A percentile compares a stretch with the other conserved stretches of the same genome.
Conservation (phyloP, 768 basidiomycete genomes). For the Boletus sensibilis region DNA sequence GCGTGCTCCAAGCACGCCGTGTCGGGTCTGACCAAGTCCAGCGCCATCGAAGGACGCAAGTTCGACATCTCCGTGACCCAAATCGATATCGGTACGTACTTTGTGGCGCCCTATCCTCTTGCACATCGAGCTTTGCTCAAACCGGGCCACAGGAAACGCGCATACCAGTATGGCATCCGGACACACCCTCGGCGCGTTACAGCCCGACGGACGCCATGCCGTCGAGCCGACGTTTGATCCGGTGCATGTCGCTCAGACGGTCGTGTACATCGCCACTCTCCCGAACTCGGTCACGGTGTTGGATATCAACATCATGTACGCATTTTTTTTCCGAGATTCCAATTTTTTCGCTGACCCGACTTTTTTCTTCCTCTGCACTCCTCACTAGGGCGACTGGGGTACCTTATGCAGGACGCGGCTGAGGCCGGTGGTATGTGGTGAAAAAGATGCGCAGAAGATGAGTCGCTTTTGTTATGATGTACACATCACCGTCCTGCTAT, state of each 20-base stretch:
- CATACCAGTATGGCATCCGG: slow-evolving; percentile 55
- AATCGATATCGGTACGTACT: slow-evolving; percentile 68
- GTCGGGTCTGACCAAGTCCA: slow-evolving; percentile 70
- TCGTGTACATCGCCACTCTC: slow-evolving; percentile 70
- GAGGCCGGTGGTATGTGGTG: neutral
- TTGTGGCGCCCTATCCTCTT: too few relatives aligned
- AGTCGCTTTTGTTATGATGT: neutral
- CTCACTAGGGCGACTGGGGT: slow-evolving; percentile 42
- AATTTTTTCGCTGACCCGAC: neutral
- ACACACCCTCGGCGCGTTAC: slow-evolving; percentile 52
- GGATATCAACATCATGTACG: slow-evolving; percentile 73
- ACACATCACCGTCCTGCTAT: neutral
- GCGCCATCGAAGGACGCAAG: slow-evolving; percentile 71
- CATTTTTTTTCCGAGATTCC: slow-evolving; percentile 2
- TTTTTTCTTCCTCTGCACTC: neutral
- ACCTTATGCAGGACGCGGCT: slow-evolving; percentile 49
- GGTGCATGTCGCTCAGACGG: slow-evolving; percentile 64
- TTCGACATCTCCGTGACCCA: slow-evolving; percentile 77
- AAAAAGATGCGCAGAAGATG: neutral
- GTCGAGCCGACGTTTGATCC: slow-evolving; percentile 70
- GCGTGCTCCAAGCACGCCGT: slow-evolving; percentile 82
- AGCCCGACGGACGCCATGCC: slow-evolving; percentile 60
- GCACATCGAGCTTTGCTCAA: too few relatives aligned
- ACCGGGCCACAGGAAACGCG: slow-evolving; percentile 45
- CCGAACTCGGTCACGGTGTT: slow-evolving; percentile 70